phyloP scores from a whole-genome alignment of 176 grass and related monocot species.

The Raddia distichophylla region DNA sequence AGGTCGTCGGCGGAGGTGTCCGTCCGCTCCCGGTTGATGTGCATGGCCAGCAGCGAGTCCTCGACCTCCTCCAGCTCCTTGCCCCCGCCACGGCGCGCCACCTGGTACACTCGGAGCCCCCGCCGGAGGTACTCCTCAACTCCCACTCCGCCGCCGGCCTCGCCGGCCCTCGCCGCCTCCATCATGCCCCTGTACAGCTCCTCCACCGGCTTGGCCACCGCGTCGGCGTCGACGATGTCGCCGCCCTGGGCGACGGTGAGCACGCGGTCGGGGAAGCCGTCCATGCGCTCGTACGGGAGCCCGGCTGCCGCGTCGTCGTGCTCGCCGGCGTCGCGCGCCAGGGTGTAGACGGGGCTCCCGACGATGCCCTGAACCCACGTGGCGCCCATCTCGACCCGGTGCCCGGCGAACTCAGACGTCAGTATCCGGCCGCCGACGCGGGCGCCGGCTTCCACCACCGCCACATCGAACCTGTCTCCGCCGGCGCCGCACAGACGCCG shows the following conservation, averaged over 20 bases:
- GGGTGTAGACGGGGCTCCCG: conserved; percentile 74
- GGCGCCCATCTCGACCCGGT: conserved; percentile 83
- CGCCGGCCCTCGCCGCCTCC: conserved; percentile 63
- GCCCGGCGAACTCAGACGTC: conserved; percentile 67
- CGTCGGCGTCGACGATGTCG: conserved; percentile 47
- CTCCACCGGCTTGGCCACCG: conserved; percentile 50
- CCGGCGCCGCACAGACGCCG: conserved; percentile 51
- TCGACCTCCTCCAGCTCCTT: conserved; percentile 56
- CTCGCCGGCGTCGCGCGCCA: conserved; percentile 58
- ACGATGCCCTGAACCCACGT: conserved; percentile 87
- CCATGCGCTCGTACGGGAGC: conserved; percentile 83
- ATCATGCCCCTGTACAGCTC: conserved; percentile 69
- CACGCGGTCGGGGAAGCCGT: conserved; percentile 66
- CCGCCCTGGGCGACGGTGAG: conserved; percentile 76
- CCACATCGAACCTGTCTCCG: conserved; percentile 64
- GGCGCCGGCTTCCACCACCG: conserved; percentile 56
- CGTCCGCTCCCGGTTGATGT: conserved; percentile 62
- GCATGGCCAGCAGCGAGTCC: conserved; percentile 68
- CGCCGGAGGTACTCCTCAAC: conserved; percentile 63
- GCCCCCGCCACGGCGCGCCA: background rate
- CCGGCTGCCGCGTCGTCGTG: background rate
- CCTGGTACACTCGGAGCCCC: conserved; percentile 62
- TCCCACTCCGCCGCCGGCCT: conserved; percentile 17
- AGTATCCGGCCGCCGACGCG: conserved; percentile 75
- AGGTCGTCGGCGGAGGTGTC: conserved; percentile 76